Conservation (phyloP, 2,329 filamentous ascomycete species). For the Leptodontidium sp. region DNA sequence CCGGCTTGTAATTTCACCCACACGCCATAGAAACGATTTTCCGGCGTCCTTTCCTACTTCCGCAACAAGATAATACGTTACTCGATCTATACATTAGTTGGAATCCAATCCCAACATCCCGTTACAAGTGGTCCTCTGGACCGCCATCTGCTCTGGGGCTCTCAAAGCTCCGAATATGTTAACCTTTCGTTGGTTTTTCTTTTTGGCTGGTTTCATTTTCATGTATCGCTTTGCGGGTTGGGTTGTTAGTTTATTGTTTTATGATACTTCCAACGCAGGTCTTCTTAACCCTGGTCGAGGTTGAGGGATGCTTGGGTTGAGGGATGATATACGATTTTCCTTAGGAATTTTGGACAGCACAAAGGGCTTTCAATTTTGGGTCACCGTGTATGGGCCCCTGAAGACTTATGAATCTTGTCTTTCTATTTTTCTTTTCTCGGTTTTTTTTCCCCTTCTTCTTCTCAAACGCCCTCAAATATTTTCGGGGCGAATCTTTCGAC, state of each 20-base stretch:
- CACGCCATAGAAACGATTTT: not conserved
- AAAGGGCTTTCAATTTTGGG: too few relatives aligned
- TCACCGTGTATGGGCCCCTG: not conserved
- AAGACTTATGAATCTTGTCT: not conserved
- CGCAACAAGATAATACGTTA: constrained; percentile 1
- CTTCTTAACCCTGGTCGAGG: too few relatives aligned
- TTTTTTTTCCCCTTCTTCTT: too few relatives aligned
- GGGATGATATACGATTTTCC: too few relatives aligned
- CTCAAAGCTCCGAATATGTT: not conserved
- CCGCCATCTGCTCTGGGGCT: not conserved
- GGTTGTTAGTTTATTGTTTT: too few relatives aligned
- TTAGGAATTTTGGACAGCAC: too few relatives aligned
- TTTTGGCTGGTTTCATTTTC: not conserved
- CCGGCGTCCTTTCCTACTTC: not conserved
- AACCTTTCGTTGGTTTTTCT: not conserved
- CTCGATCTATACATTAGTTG: not conserved
- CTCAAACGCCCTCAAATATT: not conserved
- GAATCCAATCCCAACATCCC: not conserved
- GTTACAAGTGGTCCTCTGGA: not conserved
- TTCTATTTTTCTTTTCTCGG: not conserved
- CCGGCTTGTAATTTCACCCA: not conserved
- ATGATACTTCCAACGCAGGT: too few relatives aligned
- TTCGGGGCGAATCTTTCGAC: not conserved
- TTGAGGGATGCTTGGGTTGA: too few relatives aligned
- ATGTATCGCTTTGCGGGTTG: too few relatives aligned